phyloP scores from a whole-genome alignment of 345 rosid genomes.

The Melaleuca alternifolia region DNA sequence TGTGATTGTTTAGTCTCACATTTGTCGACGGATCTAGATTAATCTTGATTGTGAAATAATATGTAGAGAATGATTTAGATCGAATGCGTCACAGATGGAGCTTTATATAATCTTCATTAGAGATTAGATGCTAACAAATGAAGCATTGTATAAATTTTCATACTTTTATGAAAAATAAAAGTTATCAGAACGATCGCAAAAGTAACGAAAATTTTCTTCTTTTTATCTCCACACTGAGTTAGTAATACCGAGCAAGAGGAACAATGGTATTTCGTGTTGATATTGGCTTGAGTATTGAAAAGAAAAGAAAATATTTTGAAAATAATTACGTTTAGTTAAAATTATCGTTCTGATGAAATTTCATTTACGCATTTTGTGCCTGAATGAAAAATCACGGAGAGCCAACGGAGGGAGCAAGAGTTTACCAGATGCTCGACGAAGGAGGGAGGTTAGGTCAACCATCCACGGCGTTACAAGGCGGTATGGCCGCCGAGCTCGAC shows the following conservation, averaged over 20 bases:
- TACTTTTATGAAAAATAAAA: not conserved
- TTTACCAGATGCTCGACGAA: not conserved
- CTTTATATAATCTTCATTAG: not conserved
- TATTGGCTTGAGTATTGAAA: not conserved
- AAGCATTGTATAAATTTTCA: not conserved
- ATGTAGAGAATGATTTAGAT: not conserved
- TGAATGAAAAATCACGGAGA: too few species aligned
- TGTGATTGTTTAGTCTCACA: not conserved
- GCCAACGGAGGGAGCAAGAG: too few species aligned
- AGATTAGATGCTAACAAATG: not conserved
- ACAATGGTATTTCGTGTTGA: not conserved
- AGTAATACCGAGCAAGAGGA: not conserved
- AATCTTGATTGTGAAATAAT: not conserved
- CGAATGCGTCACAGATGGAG: not conserved
- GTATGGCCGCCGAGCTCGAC: not conserved
- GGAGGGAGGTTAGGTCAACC: not conserved
- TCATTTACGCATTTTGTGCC: not conserved
- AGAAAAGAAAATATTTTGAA: not conserved
- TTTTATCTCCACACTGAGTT: not conserved
- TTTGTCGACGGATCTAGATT: not conserved
- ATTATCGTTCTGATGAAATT: accelerated
- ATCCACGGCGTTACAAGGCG: too few species aligned
- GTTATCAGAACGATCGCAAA: not conserved
- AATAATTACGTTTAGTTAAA: not conserved
- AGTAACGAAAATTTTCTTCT: not conserved